Evolutionary conservation across 140 eudicot genomes (phyloP), one percentile per base, ranked within the genome.

Genomic region (Anethum foeniculum): DNA sequence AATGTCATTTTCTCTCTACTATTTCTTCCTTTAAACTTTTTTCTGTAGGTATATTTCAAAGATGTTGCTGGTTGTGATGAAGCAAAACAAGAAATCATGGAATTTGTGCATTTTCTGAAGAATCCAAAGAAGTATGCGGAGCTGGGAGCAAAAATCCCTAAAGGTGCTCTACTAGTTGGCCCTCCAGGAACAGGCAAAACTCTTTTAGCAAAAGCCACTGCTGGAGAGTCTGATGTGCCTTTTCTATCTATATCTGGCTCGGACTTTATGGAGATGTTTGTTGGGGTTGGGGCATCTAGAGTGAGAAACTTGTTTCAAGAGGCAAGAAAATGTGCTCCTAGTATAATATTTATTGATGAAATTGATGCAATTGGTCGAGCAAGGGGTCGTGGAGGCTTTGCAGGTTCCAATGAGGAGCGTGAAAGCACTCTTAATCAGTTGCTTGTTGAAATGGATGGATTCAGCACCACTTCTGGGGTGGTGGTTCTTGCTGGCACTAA

Each of bases 101-200:
- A 90, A 76, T 90, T 90, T 77, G 96, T 90, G 64, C 96, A 90
- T 87, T 90, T 90, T 64, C 88, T 90, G 19, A 90, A 90, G 82
- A 90, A 90, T 86, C 98, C 97, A 1, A 90, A 91, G 88, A 93
- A 93, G 84, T 91, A 91, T 47, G 94, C 87, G 82, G 96, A 87
- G 7, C 82, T 95, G 65, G 99, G 99, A 19, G 99, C 97, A 12
- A 95, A 95, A 88, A 92, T 95, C 76, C 99, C 99, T 0, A 95
- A 95, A 87, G 99, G 99, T 27, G 97, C 97, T 80, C 83, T 95
- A 13, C 79, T 95, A 76, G 99, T 95, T 2, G 99, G 99, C 14
- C 99, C 99, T 72, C 99, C 99, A 1, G 99, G 99, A n/a, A 95
- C 99, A 0, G 99, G 99, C 10, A 95, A 95, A 83, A 95, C 99